Evolutionary conservation across 2,329 filamentous ascomycete genomes (phyloP).

Genomic region (Cadophora malorum): DNA sequence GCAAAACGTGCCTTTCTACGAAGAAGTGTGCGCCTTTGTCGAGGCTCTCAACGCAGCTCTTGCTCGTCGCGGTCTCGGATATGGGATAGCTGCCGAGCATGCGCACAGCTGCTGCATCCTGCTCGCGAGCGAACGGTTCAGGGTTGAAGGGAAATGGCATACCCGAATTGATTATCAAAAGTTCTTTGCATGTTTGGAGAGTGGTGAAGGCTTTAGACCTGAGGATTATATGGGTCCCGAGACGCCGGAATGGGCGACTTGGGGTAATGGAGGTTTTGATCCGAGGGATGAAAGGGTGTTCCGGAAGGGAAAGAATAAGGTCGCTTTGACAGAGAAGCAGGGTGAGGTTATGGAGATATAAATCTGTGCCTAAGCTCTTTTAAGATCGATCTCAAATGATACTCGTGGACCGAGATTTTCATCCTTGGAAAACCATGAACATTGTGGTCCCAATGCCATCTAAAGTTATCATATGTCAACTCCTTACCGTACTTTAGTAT

Average conservation of each 20-base stretch:
- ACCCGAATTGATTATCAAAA: slow-evolving; percentile 88
- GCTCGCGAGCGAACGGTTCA: slow-evolving; percentile 82
- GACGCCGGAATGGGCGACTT: slow-evolving; percentile 93
- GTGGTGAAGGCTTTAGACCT: slow-evolving; percentile 71
- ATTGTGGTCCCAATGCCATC: too few species aligned
- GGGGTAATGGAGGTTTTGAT: slow-evolving; percentile 95
- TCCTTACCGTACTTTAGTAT: too few species aligned
- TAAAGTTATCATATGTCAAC: too few species aligned
- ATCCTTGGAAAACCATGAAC: too few species aligned
- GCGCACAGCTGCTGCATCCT: slow-evolving; percentile 93
- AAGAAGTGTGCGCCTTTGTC: slow-evolving; percentile 86
- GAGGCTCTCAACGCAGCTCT: slow-evolving; percentile 75
- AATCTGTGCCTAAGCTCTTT: neutral
- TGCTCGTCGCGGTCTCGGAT: slow-evolving; percentile 71
- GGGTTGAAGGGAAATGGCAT: slow-evolving; percentile 80
- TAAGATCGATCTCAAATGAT: neutral
- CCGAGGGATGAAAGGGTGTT: slow-evolving; percentile 87
- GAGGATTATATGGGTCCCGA: slow-evolving; percentile 88
- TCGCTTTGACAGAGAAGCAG: slow-evolving; percentile 36
- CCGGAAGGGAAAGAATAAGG: slow-evolving; percentile 71
- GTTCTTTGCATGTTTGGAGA: slow-evolving; percentile 86
- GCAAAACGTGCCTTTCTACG: slow-evolving; percentile 96
- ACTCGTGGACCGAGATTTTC: too few species aligned
- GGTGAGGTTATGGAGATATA: slow-evolving; percentile 30
- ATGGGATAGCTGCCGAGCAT: slow-evolving; percentile 94